phyloP scores from a whole-genome alignment of 345 rosid species.

The Eucalyptus tenuipes region DNA sequence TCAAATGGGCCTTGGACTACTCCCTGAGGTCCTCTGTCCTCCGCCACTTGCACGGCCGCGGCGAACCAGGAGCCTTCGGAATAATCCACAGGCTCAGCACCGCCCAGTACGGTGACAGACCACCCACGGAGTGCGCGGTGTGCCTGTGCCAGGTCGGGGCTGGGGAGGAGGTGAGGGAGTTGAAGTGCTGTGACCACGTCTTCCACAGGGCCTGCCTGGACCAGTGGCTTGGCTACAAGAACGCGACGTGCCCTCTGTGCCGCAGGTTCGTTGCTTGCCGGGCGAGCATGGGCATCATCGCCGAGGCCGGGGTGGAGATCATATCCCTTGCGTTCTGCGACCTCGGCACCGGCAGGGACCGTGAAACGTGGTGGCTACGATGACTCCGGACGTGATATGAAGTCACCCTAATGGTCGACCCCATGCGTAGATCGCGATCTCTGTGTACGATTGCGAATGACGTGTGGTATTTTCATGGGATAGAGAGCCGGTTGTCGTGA shows the following conservation, averaged over 20 bases:
- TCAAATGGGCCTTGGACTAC: not conserved
- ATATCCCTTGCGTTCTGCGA: not conserved
- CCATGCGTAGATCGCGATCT: not conserved
- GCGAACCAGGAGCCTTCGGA: not conserved
- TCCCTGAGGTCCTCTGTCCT: not conserved
- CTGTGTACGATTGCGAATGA: not conserved
- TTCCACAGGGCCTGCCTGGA: slow-evolving; percentile 29
- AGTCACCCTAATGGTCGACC: not conserved
- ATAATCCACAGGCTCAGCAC: not conserved
- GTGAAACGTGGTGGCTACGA: slow-evolving; percentile 27
- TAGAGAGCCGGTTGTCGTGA: not conserved
- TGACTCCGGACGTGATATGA: not conserved
- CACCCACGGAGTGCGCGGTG: not conserved
- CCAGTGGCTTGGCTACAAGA: slow-evolving; percentile 4
- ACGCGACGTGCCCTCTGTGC: slow-evolving; percentile 22
- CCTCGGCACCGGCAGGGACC: not conserved
- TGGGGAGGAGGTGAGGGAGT: slow-evolving; percentile 11
- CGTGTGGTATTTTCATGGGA: not conserved
- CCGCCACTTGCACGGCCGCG: not conserved
- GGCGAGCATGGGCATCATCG: not conserved
- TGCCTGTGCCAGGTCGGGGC: slow-evolving; percentile 7
- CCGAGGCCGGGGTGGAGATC: not conserved
- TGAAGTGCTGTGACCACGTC: slow-evolving; percentile 15
- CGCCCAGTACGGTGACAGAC: not conserved
- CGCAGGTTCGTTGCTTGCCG: not conserved